Evolutionary conservation across 257 asterid genomes (phyloP).

Genomic region (Jaltomata sinuosa): DNA sequence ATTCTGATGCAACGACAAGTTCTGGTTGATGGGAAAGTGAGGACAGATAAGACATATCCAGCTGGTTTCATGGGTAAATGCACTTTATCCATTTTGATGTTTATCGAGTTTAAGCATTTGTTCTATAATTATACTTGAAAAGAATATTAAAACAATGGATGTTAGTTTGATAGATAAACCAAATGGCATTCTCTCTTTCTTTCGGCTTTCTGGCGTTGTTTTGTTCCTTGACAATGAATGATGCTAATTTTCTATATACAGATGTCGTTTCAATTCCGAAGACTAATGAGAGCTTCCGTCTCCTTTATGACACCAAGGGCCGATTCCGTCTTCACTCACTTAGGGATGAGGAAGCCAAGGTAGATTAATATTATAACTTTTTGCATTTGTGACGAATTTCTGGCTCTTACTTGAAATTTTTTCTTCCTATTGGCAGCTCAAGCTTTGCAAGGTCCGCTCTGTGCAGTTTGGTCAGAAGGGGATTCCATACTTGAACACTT

Average conservation of each 20-base stretch:
- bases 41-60: slow-evolving; percentile 3
- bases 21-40: slow-evolving; percentile 3
- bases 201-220: not conserved
- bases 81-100: not conserved
- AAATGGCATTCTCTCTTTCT: too few relatives aligned
- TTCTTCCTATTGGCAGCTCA: not conserved
- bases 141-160: not conserved
- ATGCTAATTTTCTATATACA: not conserved
- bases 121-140: not conserved
- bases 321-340: slow-evolving; percentile 15
- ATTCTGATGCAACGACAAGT: slow-evolving; percentile 9
- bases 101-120: not conserved
- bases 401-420: not conserved
- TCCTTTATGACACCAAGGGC: slow-evolving; percentile 7
- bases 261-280: slow-evolving; percentile 45
- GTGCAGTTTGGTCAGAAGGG: not conserved
- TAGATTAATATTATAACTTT: not conserved
- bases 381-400: not conserved
- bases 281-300: slow-evolving; percentile 48
- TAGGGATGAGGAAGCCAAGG: slow-evolving; percentile 45
- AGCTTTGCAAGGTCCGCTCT: not conserved
- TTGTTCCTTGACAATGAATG: not conserved
- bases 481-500: not conserved
- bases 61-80: slow-evolving; percentile 11
- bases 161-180: not conserved